Evolutionary conservation across 2,329 filamentous ascomycete species (phyloP), one percentile per base, ranked within the genome.

Genomic region (Claviceps capensis): DNA sequence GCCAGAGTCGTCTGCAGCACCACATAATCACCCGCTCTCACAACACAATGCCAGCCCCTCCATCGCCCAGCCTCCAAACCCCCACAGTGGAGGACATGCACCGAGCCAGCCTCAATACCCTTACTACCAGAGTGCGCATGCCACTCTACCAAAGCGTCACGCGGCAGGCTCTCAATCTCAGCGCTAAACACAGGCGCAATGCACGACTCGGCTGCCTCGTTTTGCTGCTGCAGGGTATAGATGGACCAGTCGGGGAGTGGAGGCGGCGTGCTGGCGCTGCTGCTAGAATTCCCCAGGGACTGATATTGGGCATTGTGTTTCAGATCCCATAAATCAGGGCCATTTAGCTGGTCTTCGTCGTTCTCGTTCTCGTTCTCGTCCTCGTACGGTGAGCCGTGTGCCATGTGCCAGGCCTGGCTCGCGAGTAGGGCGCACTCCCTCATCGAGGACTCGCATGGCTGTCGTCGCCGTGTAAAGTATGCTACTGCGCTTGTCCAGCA

Each of bases 101-200:
- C 60, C 4, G 58, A 61, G 14, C 59, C 53, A 47, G 65, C 60
- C 4, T 57, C 54, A 4, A 71, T 54, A 23, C 57, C 53, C 9
- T 65, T 64, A 6, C 85, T 65, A 0, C 87, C 86, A 3, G 79
- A 63, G 53, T 84, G 78, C 1, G 76, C 83, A 58, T 87, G 84
- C 90, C 91, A 98, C 70, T 98, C 93, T 11, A 96, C 79, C 40
- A 74, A 74, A 30, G 85, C 84, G 16, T 71, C 73, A 19, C 87
- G 78, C 1, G 93, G 93, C 13, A 98, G 73, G 57, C 82, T 78
- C 44, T 83, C 76, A 1, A 96, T 85, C 61, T 93, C 82, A 1
- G 82, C 83, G 0, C 84, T 77, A 62, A 93, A 85, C 59, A 90
- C 76, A 0, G 84, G 84, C 1, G 89, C 83, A 2, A 77, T 59